phyloP scores from a whole-genome alignment of 495 filamentous ascomycete species.

The Penicillium argentinense region DNA sequence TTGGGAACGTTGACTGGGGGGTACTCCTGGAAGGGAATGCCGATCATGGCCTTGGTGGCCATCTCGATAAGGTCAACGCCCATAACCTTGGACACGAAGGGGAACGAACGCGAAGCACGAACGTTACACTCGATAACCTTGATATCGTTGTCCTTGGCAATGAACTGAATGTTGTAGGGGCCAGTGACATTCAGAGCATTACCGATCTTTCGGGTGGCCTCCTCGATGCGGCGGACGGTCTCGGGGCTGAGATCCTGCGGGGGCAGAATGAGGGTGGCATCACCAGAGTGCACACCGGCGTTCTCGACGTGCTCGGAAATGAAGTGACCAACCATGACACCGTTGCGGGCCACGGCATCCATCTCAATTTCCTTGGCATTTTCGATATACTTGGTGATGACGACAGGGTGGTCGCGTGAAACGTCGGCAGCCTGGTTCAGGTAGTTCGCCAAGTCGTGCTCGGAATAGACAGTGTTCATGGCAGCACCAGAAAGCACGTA shows the following conservation, averaged over 20 bases:
- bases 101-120: slow-evolving; percentile 92
- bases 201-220: slow-evolving; percentile 93
- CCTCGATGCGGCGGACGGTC: slow-evolving; percentile 87
- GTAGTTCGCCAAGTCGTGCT: slow-evolving; percentile 87
- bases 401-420: slow-evolving; percentile 97
- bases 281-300: slow-evolving; percentile 96
- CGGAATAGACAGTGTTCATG: slow-evolving; percentile 97
- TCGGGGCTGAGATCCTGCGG: slow-evolving; percentile 91
- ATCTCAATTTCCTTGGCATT: slow-evolving; percentile 97
- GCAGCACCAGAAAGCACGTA: slow-evolving; percentile 97
- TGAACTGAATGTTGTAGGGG: slow-evolving; percentile 99
- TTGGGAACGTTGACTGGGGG: slow-evolving; percentile 71
- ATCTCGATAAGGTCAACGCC: slow-evolving; percentile 97
- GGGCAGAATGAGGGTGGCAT: slow-evolving; percentile 93
- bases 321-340: slow-evolving; percentile 87
- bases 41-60: slow-evolving; percentile 97
- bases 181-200: slow-evolving; percentile 94
- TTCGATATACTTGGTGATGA: slow-evolving; percentile 98
- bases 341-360: slow-evolving; percentile 87
- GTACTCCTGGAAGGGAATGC: slow-evolving; percentile 76
- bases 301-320: slow-evolving; percentile 97
- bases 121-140: slow-evolving; percentile 99
- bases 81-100: slow-evolving; percentile 99
- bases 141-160: slow-evolving; percentile 98
- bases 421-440: slow-evolving; percentile 86